phyloP scores from a whole-genome alignment of 305 asterid species.

The Vinca major region DNA sequence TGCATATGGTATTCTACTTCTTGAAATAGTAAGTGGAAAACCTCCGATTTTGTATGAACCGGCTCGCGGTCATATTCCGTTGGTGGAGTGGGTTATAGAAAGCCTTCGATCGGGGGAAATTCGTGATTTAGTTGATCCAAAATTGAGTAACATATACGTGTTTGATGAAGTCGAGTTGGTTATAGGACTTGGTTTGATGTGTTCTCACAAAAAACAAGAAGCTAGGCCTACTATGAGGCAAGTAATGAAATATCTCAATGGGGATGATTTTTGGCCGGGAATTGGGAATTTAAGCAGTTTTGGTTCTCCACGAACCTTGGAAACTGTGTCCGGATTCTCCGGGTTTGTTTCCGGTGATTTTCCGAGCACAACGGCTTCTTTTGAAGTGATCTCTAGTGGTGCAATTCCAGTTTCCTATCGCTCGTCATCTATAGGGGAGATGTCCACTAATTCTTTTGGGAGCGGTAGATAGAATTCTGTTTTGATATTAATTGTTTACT shows the following conservation, averaged over 20 bases:
- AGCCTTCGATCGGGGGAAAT: conserved; percentile 31
- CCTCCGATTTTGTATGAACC: conserved; percentile 34
- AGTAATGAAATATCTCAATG: conserved; percentile 43
- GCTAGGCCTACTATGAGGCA: conserved; percentile 55
- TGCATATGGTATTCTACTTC: conserved; percentile 60
- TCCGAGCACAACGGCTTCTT: not conserved
- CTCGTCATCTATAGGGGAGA: conserved; percentile 31
- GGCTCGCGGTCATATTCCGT: conserved; percentile 24
- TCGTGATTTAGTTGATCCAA: conserved; percentile 44
- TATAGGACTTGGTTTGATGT: conserved; percentile 56
- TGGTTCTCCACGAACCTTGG: conserved; percentile 32
- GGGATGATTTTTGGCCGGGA: conserved; percentile 32
- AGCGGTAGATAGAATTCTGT: conserved; percentile 26
- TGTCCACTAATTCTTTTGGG: conserved; percentile 32
- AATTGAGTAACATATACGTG: conserved; percentile 21
- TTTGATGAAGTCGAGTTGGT: conserved; percentile 49
- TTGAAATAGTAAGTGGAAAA: conserved; percentile 62
- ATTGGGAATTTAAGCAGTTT: conserved; percentile 28
- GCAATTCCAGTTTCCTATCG: conserved; percentile 11
- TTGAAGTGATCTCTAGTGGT: conserved; percentile 27
- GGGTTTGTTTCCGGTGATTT: not conserved
- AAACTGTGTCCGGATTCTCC: conserved; percentile 27
- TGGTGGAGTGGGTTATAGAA: conserved; percentile 64
- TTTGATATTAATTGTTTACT: too few species aligned
- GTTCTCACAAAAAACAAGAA: conserved; percentile 52